phyloP scores from a whole-genome alignment of 441 rosid species.

The Hura crepitans region DNA sequence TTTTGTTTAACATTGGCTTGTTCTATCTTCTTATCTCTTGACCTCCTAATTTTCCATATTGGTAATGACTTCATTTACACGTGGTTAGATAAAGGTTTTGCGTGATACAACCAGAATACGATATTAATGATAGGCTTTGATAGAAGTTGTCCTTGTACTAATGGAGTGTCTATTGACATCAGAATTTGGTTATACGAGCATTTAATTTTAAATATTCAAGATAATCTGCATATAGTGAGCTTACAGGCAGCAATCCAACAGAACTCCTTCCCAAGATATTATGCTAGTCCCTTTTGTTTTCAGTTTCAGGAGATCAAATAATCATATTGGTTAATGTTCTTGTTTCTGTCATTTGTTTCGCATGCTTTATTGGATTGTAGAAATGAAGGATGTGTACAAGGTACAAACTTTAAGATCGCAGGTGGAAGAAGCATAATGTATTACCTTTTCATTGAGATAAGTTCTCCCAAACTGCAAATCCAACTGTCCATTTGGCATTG shows the following conservation, averaged over 20 bases:
- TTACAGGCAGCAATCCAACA: neutral
- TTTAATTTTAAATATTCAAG: neutral
- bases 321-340: neutral
- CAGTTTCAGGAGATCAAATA: neutral
- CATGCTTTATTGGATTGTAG: neutral
- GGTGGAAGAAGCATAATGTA: neutral
- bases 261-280: neutral
- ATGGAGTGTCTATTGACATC: neutral
- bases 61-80: neutral
- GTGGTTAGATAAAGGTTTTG: slow-evolving; percentile 2
- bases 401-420: neutral
- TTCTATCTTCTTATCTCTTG: neutral
- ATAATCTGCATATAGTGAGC: neutral
- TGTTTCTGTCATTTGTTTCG: neutral
- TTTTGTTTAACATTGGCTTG: neutral
- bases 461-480: neutral
- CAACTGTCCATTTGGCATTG: neutral
- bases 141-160: neutral
- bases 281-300: neutral
- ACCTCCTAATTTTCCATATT: neutral
- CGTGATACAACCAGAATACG: neutral
- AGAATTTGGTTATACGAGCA: neutral
- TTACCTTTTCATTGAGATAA: neutral
- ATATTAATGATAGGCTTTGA: neutral
- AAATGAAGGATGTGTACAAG: neutral